Evolutionary conservation across 1,284 basidiomycete genomes (phyloP).

Genomic region (Naganishia sp.): DNA sequence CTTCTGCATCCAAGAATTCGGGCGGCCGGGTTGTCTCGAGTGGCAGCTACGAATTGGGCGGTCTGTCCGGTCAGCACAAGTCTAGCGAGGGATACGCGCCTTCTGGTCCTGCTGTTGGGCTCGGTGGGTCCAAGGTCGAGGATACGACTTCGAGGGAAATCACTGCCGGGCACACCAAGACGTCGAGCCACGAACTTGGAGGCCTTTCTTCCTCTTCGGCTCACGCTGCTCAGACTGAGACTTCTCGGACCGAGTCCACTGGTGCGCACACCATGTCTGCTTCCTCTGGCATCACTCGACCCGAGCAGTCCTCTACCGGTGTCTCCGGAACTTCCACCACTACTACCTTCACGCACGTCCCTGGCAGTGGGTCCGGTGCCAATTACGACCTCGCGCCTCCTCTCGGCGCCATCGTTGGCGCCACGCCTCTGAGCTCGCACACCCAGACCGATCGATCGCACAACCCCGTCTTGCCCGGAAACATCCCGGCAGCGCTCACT

Average conservation of each 20-base stretch:
- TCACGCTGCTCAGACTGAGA: neutral
- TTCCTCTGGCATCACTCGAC: conserved; percentile 2
- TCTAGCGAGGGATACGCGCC: conserved; percentile 8
- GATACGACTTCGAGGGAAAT: neutral
- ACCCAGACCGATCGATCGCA: conserved; percentile 9
- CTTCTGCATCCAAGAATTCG: neutral
- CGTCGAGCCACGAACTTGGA: conserved; percentile 3
- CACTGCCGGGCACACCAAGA: neutral
- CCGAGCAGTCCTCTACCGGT: conserved; percentile 7
- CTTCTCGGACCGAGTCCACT: neutral
- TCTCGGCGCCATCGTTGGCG: conserved; percentile 24
- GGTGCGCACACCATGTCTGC: conserved; percentile 14
- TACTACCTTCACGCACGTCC: neutral
- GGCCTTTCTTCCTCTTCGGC: conserved; percentile 1
- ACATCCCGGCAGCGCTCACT: conserved; percentile 11
- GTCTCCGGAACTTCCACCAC: neutral
- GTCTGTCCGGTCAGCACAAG: neutral
- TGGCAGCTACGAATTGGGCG: neutral
- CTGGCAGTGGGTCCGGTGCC: conserved; percentile 8
- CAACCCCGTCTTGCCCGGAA: conserved; percentile 19
- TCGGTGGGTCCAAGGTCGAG: neutral
- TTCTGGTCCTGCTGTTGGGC: conserved; percentile 1
- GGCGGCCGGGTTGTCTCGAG: neutral
- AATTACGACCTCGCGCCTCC: conserved; percentile 29
- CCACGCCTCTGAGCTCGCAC: conserved; percentile 21